Evolutionary conservation across 2,329 filamentous ascomycete species (phyloP).

Genomic region (Elsinoe perseae): DNA sequence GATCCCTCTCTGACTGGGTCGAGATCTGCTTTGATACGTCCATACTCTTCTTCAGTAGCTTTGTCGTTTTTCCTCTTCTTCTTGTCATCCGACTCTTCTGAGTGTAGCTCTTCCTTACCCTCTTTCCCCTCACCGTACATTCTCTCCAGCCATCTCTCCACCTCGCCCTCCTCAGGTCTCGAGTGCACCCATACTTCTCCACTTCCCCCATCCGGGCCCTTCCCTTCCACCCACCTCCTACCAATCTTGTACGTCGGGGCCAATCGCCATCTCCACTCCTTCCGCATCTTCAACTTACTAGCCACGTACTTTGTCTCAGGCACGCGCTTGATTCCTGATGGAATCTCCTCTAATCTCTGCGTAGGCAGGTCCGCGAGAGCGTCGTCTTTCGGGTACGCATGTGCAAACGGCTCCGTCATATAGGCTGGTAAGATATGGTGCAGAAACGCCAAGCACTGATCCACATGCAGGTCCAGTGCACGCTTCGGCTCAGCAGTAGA

Average conservation of each 20-base stretch:
- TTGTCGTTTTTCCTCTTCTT: too few species aligned
- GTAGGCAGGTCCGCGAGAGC: constrained; percentile 34
- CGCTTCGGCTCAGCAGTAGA: constrained; percentile 55
- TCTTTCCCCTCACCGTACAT: not conserved
- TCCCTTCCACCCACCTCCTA: constrained; percentile 29
- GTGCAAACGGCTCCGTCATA: constrained; percentile 40
- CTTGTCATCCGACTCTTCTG: not conserved
- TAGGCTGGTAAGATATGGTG: constrained; percentile 44
- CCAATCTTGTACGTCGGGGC: constrained; percentile 38
- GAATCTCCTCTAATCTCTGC: constrained; percentile 38
- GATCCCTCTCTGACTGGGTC: not conserved
- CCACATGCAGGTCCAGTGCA: constrained; percentile 57
- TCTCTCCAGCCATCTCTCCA: constrained; percentile 22
- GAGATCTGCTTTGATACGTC: too few species aligned
- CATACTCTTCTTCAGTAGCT: too few species aligned
- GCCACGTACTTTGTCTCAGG: constrained; percentile 54
- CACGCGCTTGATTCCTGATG: constrained; percentile 40
- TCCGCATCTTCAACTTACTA: constrained; percentile 48
- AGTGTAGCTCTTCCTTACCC: not conserved
- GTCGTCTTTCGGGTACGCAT: constrained; percentile 47
- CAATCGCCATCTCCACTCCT: constrained; percentile 49
- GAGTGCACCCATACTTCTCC: constrained; percentile 50
- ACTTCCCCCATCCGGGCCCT: constrained; percentile 33
- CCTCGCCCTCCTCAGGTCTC: constrained; percentile 32
- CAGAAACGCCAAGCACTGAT: constrained; percentile 56